Percentiles rank a stretch among this genome's conserved stretches.
Evolutionary conservation across 768 basidiomycete genomes (phyloP).

Genomic region (Calocybe indica): DNA sequence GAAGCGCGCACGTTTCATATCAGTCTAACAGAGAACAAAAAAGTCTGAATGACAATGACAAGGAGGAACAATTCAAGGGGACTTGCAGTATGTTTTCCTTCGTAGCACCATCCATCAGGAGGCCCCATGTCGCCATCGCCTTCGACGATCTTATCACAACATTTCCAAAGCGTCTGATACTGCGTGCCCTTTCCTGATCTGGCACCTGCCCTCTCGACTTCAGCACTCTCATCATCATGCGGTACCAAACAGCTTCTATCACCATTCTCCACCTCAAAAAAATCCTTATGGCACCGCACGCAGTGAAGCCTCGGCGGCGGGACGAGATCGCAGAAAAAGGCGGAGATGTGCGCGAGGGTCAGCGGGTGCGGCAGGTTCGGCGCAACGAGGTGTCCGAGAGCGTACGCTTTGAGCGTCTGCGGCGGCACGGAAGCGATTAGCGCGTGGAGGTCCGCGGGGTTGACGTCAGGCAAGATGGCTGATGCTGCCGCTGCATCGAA

Average conservation of each 20-base stretch:
- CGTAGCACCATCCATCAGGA: constrained; percentile 85
- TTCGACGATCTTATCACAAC: constrained; percentile 66
- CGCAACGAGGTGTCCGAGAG: constrained; percentile 42
- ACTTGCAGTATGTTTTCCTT: constrained; percentile 72
- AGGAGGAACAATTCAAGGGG: constrained; percentile 1
- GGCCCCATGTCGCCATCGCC: constrained; percentile 80
- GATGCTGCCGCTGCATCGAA: too few relatives aligned
- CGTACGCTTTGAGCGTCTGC: constrained; percentile 60
- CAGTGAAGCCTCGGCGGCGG: constrained; percentile 72
- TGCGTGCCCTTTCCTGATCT: constrained; percentile 22
- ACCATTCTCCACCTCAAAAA: constrained; percentile 68
- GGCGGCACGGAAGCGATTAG: constrained; percentile 59
- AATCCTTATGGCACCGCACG: constrained; percentile 66
- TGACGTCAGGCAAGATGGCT: constrained; percentile 24
- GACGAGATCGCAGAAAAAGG: constrained; percentile 56
- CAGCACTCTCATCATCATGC: constrained; percentile 78
- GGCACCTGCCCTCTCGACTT: constrained; percentile 54
- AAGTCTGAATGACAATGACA: neutral
- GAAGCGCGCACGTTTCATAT: constrained; percentile 71
- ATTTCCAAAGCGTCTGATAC: constrained; percentile 61
- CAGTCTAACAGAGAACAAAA: constrained; percentile 39
- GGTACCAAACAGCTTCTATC: constrained; percentile 64
- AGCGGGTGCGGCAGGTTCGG: constrained; percentile 32
- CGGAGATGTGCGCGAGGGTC: constrained; percentile 40
- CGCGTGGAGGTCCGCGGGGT: constrained; percentile 28